Percentiles rank a stretch among this genome's conserved stretches.
phyloP scores from a whole-genome alignment of 2,329 filamentous ascomycete species.

The Ophiostoma sp. region DNA sequence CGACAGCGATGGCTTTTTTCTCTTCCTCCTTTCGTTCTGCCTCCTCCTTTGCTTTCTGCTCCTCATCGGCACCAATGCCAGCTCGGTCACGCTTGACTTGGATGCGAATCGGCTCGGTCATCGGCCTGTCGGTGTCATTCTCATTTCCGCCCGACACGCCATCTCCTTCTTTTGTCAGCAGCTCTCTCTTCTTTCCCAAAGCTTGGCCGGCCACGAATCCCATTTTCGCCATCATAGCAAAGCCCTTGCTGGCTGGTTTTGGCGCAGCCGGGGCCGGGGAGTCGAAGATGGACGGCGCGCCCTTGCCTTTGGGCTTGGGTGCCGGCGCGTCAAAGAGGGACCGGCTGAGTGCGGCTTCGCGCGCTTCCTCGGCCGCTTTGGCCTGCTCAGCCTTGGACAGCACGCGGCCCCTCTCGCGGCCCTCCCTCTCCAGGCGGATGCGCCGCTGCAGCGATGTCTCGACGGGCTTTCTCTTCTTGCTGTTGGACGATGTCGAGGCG shows the following conservation, averaged over 20 bases:
- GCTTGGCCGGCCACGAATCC: slow-evolving; percentile 74
- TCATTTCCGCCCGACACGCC: background rate
- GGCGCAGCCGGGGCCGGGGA: background rate
- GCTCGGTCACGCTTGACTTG: slow-evolving; percentile 71
- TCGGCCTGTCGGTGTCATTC: slow-evolving; percentile 5
- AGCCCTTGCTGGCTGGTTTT: slow-evolving; percentile 62
- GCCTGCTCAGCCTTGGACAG: slow-evolving; percentile 80
- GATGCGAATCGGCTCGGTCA: slow-evolving; percentile 68
- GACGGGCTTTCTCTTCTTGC: slow-evolving; percentile 19
- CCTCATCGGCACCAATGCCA: slow-evolving; percentile 81
- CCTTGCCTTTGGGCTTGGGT: slow-evolving; percentile 36
- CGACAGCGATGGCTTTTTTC: slow-evolving; percentile 41
- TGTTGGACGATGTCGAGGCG: slow-evolving; percentile 28
- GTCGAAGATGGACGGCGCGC: slow-evolving; percentile 53
- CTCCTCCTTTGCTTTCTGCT: slow-evolving; percentile 52
- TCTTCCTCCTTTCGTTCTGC: slow-evolving; percentile 52
- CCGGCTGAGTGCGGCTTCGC: slow-evolving; percentile 71
- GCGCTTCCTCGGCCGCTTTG: slow-evolving; percentile 64
- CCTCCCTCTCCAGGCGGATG: slow-evolving; percentile 53
- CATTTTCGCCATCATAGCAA: slow-evolving; percentile 95
- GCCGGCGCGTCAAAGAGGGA: slow-evolving; percentile 51
- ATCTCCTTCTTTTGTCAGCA: background rate
- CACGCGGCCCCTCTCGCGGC: slow-evolving; percentile 60
- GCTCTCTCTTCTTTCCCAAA: slow-evolving; percentile 51
- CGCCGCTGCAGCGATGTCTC: slow-evolving; percentile 54